Percentiles rank a stretch among this genome's conserved stretches.
phyloP scores from a whole-genome alignment of 495 filamentous ascomycete genomes.

The Talaromyces ruber region DNA sequence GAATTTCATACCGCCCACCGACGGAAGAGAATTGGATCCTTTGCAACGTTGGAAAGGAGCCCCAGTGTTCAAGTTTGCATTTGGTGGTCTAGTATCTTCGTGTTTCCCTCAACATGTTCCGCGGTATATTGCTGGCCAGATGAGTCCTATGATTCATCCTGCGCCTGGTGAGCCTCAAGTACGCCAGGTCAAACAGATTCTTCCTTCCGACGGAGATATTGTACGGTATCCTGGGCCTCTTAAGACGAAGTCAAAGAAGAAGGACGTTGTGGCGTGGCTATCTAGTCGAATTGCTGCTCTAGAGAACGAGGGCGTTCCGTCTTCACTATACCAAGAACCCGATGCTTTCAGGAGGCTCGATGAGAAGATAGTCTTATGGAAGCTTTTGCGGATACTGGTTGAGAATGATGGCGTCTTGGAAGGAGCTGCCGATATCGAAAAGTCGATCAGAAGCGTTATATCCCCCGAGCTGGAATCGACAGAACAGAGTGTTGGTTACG shows the following conservation, averaged over 20 bases:
- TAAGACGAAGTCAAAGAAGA: conserved; percentile 86
- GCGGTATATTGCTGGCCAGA: conserved; percentile 67
- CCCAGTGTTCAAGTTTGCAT: conserved; percentile 80
- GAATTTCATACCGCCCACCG: conserved; percentile 56
- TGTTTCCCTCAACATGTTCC: conserved; percentile 86
- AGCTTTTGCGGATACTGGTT: conserved; percentile 67
- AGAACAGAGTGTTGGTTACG: conserved; percentile 12
- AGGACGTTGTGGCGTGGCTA: conserved; percentile 82
- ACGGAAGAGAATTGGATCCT: conserved; percentile 72
- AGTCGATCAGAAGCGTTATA: conserved; percentile 64
- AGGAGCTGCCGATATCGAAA: conserved; percentile 61
- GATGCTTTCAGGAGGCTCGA: conserved; percentile 60
- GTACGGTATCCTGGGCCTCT: conserved; percentile 85
- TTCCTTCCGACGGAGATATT: conserved; percentile 60
- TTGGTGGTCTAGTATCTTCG: conserved; percentile 73
- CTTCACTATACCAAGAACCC: conserved; percentile 37
- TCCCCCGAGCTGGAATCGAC: conserved; percentile 48
- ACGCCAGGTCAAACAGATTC: conserved; percentile 56
- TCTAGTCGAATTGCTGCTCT: conserved; percentile 61
- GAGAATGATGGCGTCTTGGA: conserved; percentile 82
- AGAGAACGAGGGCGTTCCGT: conserved; percentile 49
- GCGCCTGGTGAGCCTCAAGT: conserved; percentile 79
- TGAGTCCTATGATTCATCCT: conserved; percentile 68
- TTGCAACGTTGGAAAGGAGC: conserved; percentile 83
- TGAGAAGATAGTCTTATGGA: conserved; percentile 84